Evolutionary conservation across 495 filamentous ascomycete species (phyloP).

Genomic region (Trichoderma reesei): DNA sequence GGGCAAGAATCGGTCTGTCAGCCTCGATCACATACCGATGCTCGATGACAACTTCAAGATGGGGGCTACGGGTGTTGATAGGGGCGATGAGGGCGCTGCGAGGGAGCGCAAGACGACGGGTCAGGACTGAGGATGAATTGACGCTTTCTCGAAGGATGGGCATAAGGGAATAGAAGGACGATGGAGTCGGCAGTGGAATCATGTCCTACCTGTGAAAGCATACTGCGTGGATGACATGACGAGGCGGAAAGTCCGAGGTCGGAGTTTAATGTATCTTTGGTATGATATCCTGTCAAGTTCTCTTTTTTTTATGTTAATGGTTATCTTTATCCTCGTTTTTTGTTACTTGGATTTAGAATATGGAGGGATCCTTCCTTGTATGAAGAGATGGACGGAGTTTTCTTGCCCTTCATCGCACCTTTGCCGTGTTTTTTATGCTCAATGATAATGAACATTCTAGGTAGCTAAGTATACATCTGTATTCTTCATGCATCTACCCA

Average conservation of each 20-base stretch:
- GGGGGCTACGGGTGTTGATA: constrained; percentile 33
- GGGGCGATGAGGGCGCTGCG: constrained; percentile 29
- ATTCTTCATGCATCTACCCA: background rate
- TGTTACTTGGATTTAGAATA: background rate
- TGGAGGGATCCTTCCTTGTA: no score
- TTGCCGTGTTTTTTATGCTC: background rate
- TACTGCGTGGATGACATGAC: background rate
- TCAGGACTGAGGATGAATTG: background rate
- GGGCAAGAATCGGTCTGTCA: constrained; percentile 15
- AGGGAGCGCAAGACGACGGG: constrained; percentile 28
- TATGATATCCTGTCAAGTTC: background rate
- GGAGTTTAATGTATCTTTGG: constrained; percentile 9
- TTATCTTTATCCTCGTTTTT: background rate
- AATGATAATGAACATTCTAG: background rate
- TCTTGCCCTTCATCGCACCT: background rate
- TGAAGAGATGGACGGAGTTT: background rate
- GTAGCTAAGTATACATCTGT: no score
- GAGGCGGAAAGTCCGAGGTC: constrained; percentile 4
- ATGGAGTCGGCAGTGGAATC: background rate
- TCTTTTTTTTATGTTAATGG: background rate
- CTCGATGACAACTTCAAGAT: constrained; percentile 35
- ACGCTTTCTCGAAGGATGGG: no score
- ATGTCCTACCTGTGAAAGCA: background rate
- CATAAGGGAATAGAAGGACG: background rate
- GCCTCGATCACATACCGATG: constrained; percentile 47